These are phyloP conservation scores for Pleoardoris graminearum DNA, from an alignment of 2,329 filamentous ascomycete species.

Conservation along the genomic window DNA sequence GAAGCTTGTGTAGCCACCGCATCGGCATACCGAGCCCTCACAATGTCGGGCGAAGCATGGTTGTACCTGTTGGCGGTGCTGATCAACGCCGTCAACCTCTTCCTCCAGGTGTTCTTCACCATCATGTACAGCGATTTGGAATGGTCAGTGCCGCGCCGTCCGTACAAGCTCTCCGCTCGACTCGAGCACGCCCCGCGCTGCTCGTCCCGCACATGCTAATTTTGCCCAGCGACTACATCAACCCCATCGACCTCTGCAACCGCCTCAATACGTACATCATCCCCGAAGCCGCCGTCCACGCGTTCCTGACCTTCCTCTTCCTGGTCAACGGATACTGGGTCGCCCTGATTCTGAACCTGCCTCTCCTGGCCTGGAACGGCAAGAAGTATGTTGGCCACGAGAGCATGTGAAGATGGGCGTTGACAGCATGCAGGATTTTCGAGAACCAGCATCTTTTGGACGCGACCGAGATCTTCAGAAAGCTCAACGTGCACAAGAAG, in stretches of 20 bases:
- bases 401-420: background rate
- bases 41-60: slow-evolving; percentile 98
- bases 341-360: slow-evolving; percentile 86
- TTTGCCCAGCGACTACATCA: slow-evolving; percentile 88
- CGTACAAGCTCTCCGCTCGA: background rate
- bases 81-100: slow-evolving; percentile 99
- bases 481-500: slow-evolving; percentile 99
- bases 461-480: slow-evolving; percentile 98
- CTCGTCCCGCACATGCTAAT: slow-evolving; percentile 32
- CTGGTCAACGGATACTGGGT: slow-evolving; percentile 99
- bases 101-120: slow-evolving; percentile 99
- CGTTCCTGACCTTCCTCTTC: slow-evolving; percentile 93
- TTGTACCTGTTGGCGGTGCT: slow-evolving; percentile 96
- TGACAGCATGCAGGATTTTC: slow-evolving; percentile 70
- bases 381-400: slow-evolving; percentile 80
- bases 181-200: background rate
- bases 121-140: slow-evolving; percentile 99
- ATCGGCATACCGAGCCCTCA: slow-evolving; percentile 42
- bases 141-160: slow-evolving; percentile 70
- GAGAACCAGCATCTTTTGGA: slow-evolving; percentile 97
- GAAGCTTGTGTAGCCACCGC: slow-evolving; percentile 13
- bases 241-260: slow-evolving; percentile 99
- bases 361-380: slow-evolving; percentile 87
- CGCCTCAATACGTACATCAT: slow-evolving; percentile 99
- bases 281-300: slow-evolving; percentile 96